Evolutionary conservation across 371 early-diverging fungal genomes (phyloP).

Genomic region (Mucor piriformis): DNA sequence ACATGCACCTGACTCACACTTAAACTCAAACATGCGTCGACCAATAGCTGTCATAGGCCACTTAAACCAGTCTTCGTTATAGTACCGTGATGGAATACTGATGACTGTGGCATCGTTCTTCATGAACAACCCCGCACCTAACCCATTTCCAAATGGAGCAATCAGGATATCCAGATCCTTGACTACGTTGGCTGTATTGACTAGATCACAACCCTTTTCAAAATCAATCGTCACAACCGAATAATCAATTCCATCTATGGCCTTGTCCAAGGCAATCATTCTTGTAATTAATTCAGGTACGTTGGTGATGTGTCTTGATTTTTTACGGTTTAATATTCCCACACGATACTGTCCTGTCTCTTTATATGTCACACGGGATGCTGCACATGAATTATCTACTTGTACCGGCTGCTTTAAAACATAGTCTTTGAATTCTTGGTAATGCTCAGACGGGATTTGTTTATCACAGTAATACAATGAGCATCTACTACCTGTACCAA

Average conservation of each 20-base stretch:
- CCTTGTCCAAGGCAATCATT: neutral
- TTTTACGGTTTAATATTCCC: conserved; percentile 32
- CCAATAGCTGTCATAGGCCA: conserved; percentile 50
- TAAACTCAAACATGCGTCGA: conserved; percentile 42
- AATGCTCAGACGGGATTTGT: conserved; percentile 42
- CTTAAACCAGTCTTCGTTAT: conserved; percentile 55
- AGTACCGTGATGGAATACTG: conserved; percentile 41
- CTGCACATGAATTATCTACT: conserved; percentile 8
- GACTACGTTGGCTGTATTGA: conserved; percentile 44
- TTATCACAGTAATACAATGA: conserved; percentile 46
- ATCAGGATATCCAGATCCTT: conserved; percentile 48
- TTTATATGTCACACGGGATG: neutral
- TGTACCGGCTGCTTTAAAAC: conserved; percentile 24
- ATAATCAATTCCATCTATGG: conserved; percentile 14
- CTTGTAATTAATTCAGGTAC: conserved; percentile 32
- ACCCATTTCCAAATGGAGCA: conserved; percentile 48
- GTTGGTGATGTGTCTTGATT: conserved; percentile 40
- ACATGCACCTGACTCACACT: conserved; percentile 17
- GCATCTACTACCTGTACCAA: conserved; percentile 54
- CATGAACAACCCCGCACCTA: conserved; percentile 56
- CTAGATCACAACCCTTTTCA: conserved; percentile 49
- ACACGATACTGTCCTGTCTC: conserved; percentile 3
- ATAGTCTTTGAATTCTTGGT: conserved; percentile 33
- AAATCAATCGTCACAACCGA: conserved; percentile 23
- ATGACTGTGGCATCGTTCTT: conserved; percentile 34